A percentile compares a stretch with the other conserved stretches of the same genome.
phyloP scores from a whole-genome alignment of 805 yeast species.

The Ogataea nonfermentans region DNA sequence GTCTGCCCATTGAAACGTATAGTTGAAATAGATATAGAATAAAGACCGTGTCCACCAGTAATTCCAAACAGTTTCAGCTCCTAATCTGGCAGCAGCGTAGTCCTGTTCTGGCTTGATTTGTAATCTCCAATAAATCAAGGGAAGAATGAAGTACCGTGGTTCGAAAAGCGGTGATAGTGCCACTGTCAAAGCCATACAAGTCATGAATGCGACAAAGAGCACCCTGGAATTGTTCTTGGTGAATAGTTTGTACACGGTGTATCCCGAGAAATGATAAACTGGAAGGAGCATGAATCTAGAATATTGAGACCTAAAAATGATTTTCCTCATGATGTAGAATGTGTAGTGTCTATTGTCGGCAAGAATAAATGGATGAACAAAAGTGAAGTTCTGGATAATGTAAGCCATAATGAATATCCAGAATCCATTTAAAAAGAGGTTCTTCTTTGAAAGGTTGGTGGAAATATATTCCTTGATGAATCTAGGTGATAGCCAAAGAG shows the following conservation, averaged over 20 bases:
- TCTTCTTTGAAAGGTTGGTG: constrained; percentile 29
- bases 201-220: constrained; percentile 49
- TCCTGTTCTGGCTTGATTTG: constrained; percentile 43
- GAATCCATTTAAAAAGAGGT: constrained; percentile 19
- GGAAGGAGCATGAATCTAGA: constrained; percentile 56
- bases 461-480: constrained; percentile 41
- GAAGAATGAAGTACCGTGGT: constrained; percentile 87
- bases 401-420: constrained; percentile 38
- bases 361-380: constrained; percentile 83
- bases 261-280: constrained; percentile 59
- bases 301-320: constrained; percentile 51
- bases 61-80: constrained; percentile 63
- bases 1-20: constrained; percentile 66
- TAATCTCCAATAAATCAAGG: constrained; percentile 73
- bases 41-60: constrained; percentile 52
- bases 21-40: constrained; percentile 52
- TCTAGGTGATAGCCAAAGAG: constrained; percentile 60
- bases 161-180: constrained; percentile 92
- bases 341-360: constrained; percentile 95
- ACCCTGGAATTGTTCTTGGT: constrained; percentile 26
- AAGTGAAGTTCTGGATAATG: constrained; percentile 58
- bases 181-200: constrained; percentile 57
- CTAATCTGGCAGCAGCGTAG: constrained; percentile 37
- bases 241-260: constrained; percentile 26
- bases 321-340: constrained; percentile 74